Conservation (phyloP, 805 yeast species). For the Torulaspora delbrueckii region DNA sequence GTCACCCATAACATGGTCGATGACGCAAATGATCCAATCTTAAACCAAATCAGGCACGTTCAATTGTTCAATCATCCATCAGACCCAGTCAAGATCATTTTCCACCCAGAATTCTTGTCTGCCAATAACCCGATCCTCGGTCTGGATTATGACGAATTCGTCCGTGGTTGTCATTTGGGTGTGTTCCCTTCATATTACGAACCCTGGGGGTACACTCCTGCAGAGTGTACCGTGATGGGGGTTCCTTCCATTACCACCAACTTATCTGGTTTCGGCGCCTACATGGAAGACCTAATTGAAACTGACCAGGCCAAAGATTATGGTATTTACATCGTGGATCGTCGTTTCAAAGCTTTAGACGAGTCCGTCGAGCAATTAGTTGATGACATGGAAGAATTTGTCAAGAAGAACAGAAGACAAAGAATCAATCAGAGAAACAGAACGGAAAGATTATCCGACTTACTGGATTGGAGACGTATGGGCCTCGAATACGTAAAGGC, state of each 20-base stretch:
- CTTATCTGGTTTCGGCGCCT: conserved; percentile 94
- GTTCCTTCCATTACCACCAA: conserved; percentile 96
- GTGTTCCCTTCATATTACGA: conserved; percentile 98
- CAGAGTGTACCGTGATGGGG: conserved; percentile 99
- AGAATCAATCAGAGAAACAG: conserved; percentile 96
- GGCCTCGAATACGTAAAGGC: conserved; percentile 96
- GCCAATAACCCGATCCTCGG: conserved; percentile 92
- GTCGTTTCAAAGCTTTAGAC: conserved; percentile 87
- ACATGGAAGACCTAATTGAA: conserved; percentile 96
- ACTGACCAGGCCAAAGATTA: conserved; percentile 75
- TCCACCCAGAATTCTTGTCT: conserved; percentile 96
- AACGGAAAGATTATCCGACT: conserved; percentile 87
- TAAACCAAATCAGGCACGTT: conserved; percentile 87
- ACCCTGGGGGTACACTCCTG: conserved; percentile 99
- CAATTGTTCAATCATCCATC: conserved; percentile 83
- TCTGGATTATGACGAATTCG: conserved; percentile 94
- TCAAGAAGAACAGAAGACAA: conserved; percentile 88
- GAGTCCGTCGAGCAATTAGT: conserved; percentile 89
- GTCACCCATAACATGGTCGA: conserved; percentile 97
- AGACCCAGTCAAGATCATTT: conserved; percentile 90
- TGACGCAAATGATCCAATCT: conserved; percentile 84
- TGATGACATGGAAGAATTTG: conserved; percentile 84
- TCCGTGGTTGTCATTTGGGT: conserved; percentile 95
- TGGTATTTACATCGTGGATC: conserved; percentile 94
- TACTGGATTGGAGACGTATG: conserved; percentile 97